Evolutionary conservation across 106 monocot species (phyloP).

Genomic region (Chionographis japonica): DNA sequence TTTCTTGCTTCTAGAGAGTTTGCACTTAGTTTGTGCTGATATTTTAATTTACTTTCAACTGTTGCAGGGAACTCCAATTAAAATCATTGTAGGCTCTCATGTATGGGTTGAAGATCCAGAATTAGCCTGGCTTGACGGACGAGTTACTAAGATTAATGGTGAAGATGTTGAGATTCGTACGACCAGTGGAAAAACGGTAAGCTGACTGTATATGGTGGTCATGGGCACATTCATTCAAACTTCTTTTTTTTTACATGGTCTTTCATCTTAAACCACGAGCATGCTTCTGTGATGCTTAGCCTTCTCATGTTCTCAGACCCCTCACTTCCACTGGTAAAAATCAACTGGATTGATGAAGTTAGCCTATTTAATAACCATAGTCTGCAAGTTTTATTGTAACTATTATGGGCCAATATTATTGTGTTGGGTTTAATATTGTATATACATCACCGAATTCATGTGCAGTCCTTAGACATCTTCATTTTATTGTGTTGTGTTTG

Average conservation of each 20-base stretch:
- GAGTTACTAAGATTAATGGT: conserved; percentile 62
- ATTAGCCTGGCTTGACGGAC: conserved; percentile 81
- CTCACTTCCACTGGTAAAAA: no score
- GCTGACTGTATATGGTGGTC: background rate
- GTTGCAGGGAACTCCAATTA: conserved; percentile 43
- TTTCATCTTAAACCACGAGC: background rate
- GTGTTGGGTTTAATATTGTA: no score
- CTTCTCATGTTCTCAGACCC: no score
- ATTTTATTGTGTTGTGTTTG: no score
- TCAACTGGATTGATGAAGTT: no score
- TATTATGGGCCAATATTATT: no score
- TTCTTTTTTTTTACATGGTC: no score
- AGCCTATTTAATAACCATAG: no score
- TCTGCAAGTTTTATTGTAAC: no score
- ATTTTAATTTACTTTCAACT: background rate
- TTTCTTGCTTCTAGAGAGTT: background rate
- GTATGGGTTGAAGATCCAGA: conserved; percentile 80
- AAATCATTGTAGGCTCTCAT: conserved; percentile 80
- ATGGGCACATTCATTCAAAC: background rate
- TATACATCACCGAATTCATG: no score
- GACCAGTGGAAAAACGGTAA: conserved; percentile 65
- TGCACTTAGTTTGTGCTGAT: background rate
- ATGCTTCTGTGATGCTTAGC: no score
- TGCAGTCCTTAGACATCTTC: no score
- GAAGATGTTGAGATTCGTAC: conserved; percentile 63